A percentile compares a stretch with the other conserved stretches of the same genome.
Evolutionary conservation across 305 asterid species (phyloP).

Genomic region (Andrographis paniculata): DNA sequence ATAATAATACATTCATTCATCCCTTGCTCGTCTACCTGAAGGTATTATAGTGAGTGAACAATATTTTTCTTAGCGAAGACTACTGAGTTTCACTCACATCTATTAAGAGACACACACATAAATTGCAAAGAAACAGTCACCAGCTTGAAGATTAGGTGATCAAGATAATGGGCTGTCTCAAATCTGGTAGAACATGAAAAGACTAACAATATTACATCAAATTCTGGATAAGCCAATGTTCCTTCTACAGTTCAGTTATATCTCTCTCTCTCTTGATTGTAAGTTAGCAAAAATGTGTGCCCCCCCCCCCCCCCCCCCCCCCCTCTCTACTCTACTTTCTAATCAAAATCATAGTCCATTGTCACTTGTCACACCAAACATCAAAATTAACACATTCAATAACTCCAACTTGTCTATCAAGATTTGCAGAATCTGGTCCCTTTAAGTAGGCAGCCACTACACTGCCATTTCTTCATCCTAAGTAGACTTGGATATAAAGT

Average conservation of each 20-base stretch:
- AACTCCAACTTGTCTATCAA: constrained; percentile 8
- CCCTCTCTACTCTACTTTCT: no score
- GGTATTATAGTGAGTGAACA: no score
- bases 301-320: no score
- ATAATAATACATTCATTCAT: no score
- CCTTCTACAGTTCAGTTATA: background rate
- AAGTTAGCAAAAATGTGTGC: no score
- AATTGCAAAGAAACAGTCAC: background rate
- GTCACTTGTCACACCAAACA: constrained; percentile 15
- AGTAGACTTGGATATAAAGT: constrained; percentile 17
- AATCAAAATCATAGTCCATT: constrained; percentile 14
- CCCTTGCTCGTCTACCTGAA: no score
- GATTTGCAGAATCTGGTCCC: background rate
- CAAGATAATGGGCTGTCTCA: background rate
- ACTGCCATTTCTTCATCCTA: constrained; percentile 10
- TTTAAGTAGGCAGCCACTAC: background rate
- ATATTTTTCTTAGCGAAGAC: no score
- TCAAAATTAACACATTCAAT: constrained; percentile 11
- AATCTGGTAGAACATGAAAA: background rate
- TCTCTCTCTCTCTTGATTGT: no score
- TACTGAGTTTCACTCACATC: no score
- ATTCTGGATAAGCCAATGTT: background rate
- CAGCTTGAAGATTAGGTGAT: background rate
- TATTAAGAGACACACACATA: no score
- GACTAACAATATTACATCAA: background rate